Conservation (phyloP, 2,329 filamentous ascomycete species). For the Colletotrichum somersetense region DNA sequence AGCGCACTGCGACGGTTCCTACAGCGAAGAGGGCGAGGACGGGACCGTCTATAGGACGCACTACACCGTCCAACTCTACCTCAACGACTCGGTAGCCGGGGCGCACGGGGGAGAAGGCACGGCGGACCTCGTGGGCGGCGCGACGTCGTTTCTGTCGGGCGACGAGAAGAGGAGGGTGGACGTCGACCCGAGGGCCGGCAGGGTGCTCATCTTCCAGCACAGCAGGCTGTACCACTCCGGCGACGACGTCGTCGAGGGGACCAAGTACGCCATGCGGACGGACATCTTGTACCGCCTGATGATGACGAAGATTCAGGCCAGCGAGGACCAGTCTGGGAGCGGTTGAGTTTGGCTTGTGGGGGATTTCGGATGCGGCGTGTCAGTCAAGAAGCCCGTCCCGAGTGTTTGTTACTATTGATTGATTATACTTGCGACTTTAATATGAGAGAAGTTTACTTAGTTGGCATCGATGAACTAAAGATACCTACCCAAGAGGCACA, state of each 20-base stretch:
- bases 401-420: background rate
- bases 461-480: too few relatives aligned
- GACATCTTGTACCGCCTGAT: constrained; percentile 62
- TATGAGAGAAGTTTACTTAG: too few relatives aligned
- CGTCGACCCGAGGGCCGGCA: constrained; percentile 67
- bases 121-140: constrained; percentile 62
- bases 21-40: constrained; percentile 63
- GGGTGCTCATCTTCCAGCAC: constrained; percentile 73
- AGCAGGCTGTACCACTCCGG: constrained; percentile 64
- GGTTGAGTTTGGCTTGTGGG: background rate
- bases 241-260: constrained; percentile 62
- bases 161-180: constrained; percentile 60
- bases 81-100: constrained; percentile 62
- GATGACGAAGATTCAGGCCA: constrained; percentile 7
- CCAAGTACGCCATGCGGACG: constrained; percentile 69
- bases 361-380: background rate
- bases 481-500: background rate
- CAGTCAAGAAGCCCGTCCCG: background rate
- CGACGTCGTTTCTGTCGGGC: constrained; percentile 65
- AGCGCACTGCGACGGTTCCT: constrained; percentile 78
- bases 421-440: background rate
- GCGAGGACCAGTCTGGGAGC: background rate
- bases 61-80: constrained; percentile 69
- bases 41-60: constrained; percentile 59
- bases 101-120: constrained; percentile 46